Conservation (phyloP, 306 rosid species). For the Fragaria ananassa region DNA sequence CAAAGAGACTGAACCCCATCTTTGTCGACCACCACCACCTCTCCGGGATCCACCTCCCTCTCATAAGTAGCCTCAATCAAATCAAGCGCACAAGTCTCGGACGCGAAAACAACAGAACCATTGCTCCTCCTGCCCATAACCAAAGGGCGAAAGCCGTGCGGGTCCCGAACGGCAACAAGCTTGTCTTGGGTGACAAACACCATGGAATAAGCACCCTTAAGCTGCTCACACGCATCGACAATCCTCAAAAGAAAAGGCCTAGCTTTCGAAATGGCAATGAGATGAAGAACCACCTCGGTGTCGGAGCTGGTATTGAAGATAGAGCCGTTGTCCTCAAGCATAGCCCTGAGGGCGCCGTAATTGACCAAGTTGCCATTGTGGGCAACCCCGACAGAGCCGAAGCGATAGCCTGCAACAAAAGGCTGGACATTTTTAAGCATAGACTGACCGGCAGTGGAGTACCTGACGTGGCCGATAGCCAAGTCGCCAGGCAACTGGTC, state of each 20-base stretch:
- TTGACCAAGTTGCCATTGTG: slow-evolving; percentile 90
- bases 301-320: slow-evolving; percentile 90
- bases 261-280: slow-evolving; percentile 76
- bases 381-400: slow-evolving; percentile 87
- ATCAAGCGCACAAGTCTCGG: slow-evolving; percentile 97
- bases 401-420: slow-evolving; percentile 74
- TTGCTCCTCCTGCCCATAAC: slow-evolving; percentile 95
- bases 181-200: slow-evolving; percentile 76
- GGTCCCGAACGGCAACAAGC: slow-evolving; percentile 79
- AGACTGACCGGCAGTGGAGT: slow-evolving; percentile 82
- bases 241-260: slow-evolving; percentile 68
- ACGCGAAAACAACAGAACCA: slow-evolving; percentile 92
- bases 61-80: slow-evolving; percentile 93
- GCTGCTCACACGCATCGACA: slow-evolving; percentile 81
- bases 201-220: slow-evolving; percentile 82
- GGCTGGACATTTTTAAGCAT: slow-evolving; percentile 86
- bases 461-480: slow-evolving; percentile 83
- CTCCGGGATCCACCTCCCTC: slow-evolving; percentile 88
- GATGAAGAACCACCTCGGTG: slow-evolving; percentile 87
- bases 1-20: slow-evolving; percentile 80
- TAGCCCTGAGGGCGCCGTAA: slow-evolving; percentile 51
- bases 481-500: slow-evolving; percentile 52
- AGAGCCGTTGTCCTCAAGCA: slow-evolving; percentile 75
- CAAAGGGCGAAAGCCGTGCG: slow-evolving; percentile 77
- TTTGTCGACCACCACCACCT: slow-evolving; percentile 78